Evolutionary conservation across 2,329 filamentous ascomycete species (phyloP).

Genomic region (Fusarium nanum): DNA sequence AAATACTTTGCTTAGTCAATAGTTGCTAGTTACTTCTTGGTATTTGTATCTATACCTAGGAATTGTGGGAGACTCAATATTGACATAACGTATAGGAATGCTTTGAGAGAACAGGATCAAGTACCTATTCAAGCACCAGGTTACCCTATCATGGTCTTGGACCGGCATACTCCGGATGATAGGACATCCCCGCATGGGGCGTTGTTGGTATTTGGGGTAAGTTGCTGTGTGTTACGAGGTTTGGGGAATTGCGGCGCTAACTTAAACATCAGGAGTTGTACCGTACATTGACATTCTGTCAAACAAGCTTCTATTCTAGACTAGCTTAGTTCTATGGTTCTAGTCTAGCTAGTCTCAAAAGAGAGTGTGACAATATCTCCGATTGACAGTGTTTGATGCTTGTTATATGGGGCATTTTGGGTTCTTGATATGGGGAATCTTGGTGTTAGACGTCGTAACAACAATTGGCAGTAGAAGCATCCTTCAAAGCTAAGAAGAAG

Average conservation of each 20-base stretch:
- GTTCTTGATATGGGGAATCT: neutral
- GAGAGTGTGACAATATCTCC: neutral
- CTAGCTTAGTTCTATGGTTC: neutral
- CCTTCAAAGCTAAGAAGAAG: neutral
- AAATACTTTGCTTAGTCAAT: neutral
- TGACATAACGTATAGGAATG: neutral
- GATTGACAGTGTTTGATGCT: neutral
- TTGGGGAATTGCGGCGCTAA: constrained; percentile 20
- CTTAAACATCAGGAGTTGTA: neutral
- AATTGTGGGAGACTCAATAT: neutral
- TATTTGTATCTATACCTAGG: neutral
- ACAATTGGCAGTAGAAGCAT: neutral
- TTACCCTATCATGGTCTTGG: neutral
- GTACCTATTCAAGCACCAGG: neutral
- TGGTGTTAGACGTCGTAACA: neutral
- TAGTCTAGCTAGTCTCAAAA: neutral
- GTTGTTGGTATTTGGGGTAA: neutral
- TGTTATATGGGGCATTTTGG: neutral
- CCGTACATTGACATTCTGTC: neutral
- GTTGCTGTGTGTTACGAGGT: neutral
- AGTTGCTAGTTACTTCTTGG: neutral
- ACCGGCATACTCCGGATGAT: neutral
- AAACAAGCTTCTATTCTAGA: neutral
- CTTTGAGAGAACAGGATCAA: neutral
- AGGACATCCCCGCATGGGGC: constrained; percentile 1